Conservation (phyloP, 257 asterid species). For the Buddleja alternifolia region DNA sequence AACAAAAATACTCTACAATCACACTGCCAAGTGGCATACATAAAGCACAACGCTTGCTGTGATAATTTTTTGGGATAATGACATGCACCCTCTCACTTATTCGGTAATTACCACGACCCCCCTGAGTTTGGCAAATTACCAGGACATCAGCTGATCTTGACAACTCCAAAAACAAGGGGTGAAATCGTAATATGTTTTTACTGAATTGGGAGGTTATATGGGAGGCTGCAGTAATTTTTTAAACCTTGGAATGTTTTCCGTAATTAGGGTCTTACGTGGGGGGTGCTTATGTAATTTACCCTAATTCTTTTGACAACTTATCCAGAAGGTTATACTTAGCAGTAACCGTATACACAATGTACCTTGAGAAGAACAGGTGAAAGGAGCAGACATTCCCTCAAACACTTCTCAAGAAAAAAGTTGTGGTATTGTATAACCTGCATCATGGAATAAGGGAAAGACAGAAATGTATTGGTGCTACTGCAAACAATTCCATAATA, state of each 20-base stretch:
- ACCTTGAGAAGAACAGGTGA: constrained; percentile 96
- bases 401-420: constrained; percentile 90
- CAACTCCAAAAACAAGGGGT: too few species aligned
- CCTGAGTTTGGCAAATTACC: too few species aligned
- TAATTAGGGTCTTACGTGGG: too few species aligned
- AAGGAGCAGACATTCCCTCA: constrained; percentile 91
- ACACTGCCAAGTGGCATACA: not conserved
- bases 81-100: too few species aligned
- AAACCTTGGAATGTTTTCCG: too few species aligned
- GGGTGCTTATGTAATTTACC: too few species aligned
- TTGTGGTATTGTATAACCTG: constrained; percentile 95
- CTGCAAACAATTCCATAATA: constrained; percentile 3
- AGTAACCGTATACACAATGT: constrained; percentile 25
- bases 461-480: constrained; percentile 23
- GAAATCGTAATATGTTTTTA: too few species aligned
- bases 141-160: too few species aligned
- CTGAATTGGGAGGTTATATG: too few species aligned
- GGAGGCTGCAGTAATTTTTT: too few species aligned
- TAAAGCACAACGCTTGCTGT: not conserved
- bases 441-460: constrained; percentile 25
- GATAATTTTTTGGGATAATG: not conserved
- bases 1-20: not conserved
- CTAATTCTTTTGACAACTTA: not conserved
- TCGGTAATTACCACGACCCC: too few species aligned
- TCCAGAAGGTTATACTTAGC: constrained; percentile 1